A percentile compares a stretch with the other conserved stretches of the same genome.
These are phyloP conservation scores for Trichophyton simii DNA, from an alignment of 2,329 filamentous ascomycete species.

Conservation along the genomic window DNA sequence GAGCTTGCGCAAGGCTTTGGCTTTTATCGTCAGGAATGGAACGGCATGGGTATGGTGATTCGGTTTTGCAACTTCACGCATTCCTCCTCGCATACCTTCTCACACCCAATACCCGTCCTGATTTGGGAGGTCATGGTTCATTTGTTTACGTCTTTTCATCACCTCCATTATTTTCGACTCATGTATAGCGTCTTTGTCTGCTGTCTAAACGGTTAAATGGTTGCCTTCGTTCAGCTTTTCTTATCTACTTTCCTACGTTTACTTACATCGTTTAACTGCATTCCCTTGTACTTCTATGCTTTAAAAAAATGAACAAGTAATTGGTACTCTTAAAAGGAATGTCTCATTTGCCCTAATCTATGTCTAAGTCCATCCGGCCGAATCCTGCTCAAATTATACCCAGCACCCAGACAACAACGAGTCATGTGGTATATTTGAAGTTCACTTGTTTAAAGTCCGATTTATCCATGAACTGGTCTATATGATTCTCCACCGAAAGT, in stretches of 20 bases:
- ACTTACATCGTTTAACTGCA: too few relatives aligned
- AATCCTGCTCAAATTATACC: background rate
- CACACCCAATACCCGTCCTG: background rate
- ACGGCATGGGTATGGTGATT: constrained; percentile 1
- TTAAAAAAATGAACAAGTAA: too few relatives aligned
- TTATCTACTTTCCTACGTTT: background rate
- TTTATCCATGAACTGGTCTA: constrained; percentile 15
- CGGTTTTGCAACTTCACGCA: background rate
- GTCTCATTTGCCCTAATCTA: too few relatives aligned
- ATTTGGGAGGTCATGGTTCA: background rate
- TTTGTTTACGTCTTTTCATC: background rate
- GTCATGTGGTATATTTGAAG: constrained; percentile 20
- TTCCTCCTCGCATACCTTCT: background rate
- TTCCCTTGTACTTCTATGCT: too few relatives aligned
- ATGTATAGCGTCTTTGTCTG: background rate
- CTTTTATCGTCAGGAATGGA: background rate
- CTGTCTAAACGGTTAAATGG: background rate
- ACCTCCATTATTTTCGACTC: background rate
- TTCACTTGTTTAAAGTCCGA: constrained; percentile 19
- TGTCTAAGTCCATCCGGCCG: too few relatives aligned
- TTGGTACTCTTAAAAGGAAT: too few relatives aligned
- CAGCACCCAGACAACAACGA: background rate
- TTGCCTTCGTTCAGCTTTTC: background rate
- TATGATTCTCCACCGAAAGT: constrained; percentile 8
- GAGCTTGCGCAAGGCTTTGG: background rate